Percentiles rank a stretch among this genome's conserved stretches.
Conservation (phyloP, 225 moss, liverwort and hornwort genomes). For the Straminergon stramineum region DNA sequence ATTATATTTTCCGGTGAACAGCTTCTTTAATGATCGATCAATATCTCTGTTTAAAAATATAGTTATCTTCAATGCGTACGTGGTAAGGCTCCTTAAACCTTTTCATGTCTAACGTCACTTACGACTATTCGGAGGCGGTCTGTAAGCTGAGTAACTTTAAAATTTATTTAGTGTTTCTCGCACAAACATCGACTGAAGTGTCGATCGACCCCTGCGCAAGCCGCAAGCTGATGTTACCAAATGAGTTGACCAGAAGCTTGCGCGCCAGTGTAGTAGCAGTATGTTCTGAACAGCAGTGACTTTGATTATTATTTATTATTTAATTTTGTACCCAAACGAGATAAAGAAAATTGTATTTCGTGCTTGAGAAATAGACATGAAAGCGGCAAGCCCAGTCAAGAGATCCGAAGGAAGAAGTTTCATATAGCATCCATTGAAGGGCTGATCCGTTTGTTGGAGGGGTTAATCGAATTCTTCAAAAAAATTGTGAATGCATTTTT, state of each 20-base stretch:
- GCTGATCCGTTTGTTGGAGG: too few species aligned
- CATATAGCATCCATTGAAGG: not conserved
- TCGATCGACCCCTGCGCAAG: not conserved
- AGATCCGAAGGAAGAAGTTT: not conserved
- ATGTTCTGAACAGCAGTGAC: not conserved
- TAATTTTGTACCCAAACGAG: not conserved
- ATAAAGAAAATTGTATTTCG: too few species aligned
- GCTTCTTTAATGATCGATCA: not conserved
- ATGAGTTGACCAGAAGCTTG: not conserved
- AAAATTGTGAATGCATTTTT: too few species aligned
- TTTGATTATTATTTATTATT: not conserved
- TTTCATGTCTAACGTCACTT: not conserved
- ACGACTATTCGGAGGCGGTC: not conserved
- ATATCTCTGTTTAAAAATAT: not conserved
- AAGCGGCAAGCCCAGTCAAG: not conserved
- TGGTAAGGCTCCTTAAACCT: not conserved
- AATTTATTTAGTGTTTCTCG: not conserved
- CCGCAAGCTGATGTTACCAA: not conserved
- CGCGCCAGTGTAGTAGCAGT: not conserved
- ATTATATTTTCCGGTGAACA: not conserved
- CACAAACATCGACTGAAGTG: not conserved
- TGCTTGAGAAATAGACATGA: not conserved
- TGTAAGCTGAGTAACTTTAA: not conserved
- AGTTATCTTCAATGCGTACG: not conserved
- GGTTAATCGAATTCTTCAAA: not conserved